Evolutionary conservation across 2,329 filamentous ascomycete species (phyloP).

Genomic region (Diaporthe aspalathi): DNA sequence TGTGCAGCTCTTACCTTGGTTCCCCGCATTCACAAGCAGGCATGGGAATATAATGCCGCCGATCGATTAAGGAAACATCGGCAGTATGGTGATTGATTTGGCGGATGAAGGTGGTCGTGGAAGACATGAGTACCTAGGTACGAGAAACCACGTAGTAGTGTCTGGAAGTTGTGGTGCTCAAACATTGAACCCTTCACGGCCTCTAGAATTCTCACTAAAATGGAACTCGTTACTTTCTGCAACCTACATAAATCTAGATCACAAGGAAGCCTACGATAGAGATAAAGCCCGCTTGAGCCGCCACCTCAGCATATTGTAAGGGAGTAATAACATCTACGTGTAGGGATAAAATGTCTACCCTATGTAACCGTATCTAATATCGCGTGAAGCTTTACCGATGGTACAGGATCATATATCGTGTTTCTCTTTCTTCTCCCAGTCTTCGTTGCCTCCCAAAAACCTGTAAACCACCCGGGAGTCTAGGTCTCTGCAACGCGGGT

Average conservation of each 20-base stretch:
- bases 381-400: not conserved
- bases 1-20: not conserved
- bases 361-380: not conserved
- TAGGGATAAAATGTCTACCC: not conserved
- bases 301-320: not conserved
- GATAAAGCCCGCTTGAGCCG: too few species aligned
- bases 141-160: too few species aligned
- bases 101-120: not conserved
- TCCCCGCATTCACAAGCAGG: conserved; percentile 7
- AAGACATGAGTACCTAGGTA: too few species aligned
- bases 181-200: too few species aligned
- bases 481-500: conserved; percentile 62
- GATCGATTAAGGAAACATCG: not conserved
- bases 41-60: conserved; percentile 20
- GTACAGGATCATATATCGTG: not conserved
- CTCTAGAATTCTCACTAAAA: too few species aligned
- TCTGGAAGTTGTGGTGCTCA: not conserved
- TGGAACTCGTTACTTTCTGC: too few species aligned
- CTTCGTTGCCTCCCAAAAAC: conserved; percentile 64
- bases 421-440: conserved; percentile 52
- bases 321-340: not conserved
- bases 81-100: not conserved
- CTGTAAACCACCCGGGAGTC: conserved; percentile 69
- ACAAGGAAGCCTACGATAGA: too few species aligned
- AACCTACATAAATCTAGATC: too few species aligned